These are phyloP conservation scores for Leishmania tarentolae DNA, from an alignment of 208 protist genomes.

Conservation along the genomic window DNA sequence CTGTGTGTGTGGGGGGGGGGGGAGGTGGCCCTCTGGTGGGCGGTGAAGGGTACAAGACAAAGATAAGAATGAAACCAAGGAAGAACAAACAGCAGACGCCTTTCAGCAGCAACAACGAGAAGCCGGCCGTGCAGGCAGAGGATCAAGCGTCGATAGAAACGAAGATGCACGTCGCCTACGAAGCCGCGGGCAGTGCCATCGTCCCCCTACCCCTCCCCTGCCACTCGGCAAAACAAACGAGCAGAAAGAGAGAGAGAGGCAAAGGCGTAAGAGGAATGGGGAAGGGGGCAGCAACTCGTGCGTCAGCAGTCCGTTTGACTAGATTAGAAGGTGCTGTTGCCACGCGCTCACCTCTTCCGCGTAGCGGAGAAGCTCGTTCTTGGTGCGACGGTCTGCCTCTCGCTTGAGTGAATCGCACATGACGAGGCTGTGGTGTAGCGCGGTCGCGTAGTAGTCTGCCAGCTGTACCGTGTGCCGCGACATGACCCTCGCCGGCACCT, in stretches of 20 bases:
- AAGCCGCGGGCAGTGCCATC: no score
- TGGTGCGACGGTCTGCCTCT: slow-evolving; percentile 59
- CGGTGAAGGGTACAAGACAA: not conserved
- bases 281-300: not conserved
- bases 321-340: slow-evolving; percentile 71
- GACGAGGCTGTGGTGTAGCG: slow-evolving; percentile 65
- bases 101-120: not conserved
- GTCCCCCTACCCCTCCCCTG: no score
- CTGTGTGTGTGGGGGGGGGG: not conserved
- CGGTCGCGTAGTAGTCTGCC: slow-evolving; percentile 65
- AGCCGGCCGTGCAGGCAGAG: not conserved
- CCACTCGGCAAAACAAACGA: no score
- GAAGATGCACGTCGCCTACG: no score
- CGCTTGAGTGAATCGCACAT: slow-evolving; percentile 69
- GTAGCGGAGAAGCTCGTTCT: slow-evolving; percentile 69
- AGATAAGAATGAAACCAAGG: not conserved
- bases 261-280: not conserved
- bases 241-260: not conserved
- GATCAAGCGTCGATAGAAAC: not conserved
- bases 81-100: not conserved
- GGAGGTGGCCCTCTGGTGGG: not conserved
- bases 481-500: slow-evolving; percentile 70
- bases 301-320: not conserved
- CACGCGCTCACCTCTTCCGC: slow-evolving; percentile 71
- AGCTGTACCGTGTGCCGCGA: slow-evolving; percentile 63